These are phyloP conservation scores for Cucumis hystrix DNA, from an alignment of 306 rosid species.

Conservation along the genomic window DNA sequence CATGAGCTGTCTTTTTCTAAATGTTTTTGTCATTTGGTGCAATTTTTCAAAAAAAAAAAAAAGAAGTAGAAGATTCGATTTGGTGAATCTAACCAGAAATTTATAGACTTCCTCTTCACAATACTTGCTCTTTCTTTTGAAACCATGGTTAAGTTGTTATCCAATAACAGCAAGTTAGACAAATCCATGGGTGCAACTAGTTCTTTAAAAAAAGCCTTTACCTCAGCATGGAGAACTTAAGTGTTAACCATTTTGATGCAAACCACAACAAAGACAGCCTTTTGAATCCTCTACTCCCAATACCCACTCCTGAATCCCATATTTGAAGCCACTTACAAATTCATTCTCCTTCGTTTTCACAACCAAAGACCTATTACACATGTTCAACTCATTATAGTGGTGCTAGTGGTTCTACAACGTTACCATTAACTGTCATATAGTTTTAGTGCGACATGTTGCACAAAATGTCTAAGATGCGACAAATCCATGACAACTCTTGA, in stretches of 20 bases:
- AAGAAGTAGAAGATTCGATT: not conserved
- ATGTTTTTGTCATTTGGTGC: no score
- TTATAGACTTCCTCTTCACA: constrained; percentile 13
- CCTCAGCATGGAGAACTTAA: constrained; percentile 19
- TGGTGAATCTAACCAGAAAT: constrained; percentile 7
- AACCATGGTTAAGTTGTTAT: not conserved
- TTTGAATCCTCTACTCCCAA: not conserved
- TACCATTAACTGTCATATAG: no score
- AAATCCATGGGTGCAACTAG: constrained; percentile 17
- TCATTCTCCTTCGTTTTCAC: no score
- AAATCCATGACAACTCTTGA: no score
- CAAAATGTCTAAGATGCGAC: no score
- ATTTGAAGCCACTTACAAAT: not conserved
- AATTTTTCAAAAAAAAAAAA: no score
- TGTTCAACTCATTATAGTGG: no score
- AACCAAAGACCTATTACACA: no score
- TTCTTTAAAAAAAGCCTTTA: constrained; percentile 25
- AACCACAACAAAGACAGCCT: not conserved
- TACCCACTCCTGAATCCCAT: no score
- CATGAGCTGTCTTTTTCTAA: no score
- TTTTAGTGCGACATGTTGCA: no score
- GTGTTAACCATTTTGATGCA: constrained; percentile 16
- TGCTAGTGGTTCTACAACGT: no score
- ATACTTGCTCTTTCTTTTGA: constrained; percentile 1
- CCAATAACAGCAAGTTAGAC: not conserved